These are phyloP conservation scores for Ustilago shanxiensis DNA, from an alignment of 1,284 basidiomycete genomes.

Conservation along the genomic window DNA sequence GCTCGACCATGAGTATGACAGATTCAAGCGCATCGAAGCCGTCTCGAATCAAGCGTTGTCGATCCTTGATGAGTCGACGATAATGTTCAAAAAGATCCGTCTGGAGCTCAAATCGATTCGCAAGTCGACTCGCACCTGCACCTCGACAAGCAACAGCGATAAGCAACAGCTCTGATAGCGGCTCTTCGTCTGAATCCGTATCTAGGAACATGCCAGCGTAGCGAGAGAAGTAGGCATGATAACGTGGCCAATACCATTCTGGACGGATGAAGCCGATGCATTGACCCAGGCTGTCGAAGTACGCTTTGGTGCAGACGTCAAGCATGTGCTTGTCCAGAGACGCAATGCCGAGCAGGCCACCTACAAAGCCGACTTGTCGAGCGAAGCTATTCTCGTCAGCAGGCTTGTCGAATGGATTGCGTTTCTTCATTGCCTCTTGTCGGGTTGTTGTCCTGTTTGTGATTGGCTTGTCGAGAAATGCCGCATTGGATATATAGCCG, in stretches of 20 bases:
- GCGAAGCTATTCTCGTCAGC: not conserved
- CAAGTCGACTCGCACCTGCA: constrained; percentile 19
- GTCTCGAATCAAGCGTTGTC: constrained; percentile 28
- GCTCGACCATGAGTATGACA: constrained; percentile 35
- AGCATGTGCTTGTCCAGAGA: constrained; percentile 40
- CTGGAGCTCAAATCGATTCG: constrained; percentile 43
- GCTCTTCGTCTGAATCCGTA: constrained; percentile 3
- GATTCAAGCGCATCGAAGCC: constrained; percentile 39
- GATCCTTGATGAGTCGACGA: constrained; percentile 36
- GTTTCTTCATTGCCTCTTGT: constrained; percentile 1
- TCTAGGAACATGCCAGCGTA: constrained; percentile 21
- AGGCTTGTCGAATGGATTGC: constrained; percentile 30
- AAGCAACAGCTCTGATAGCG: constrained; percentile 38
- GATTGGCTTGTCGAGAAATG: constrained; percentile 14
- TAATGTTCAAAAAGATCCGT: constrained; percentile 30
- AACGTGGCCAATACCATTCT: constrained; percentile 45
- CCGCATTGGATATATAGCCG: constrained; percentile 10
- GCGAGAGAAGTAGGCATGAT: constrained; percentile 32
- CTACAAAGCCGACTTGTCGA: constrained; percentile 36
- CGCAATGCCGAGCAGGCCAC: constrained; percentile 35
- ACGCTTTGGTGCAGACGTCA: constrained; percentile 31
- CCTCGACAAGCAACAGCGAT: constrained; percentile 39
- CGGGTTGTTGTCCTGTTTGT: not conserved
- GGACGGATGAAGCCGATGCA: constrained; percentile 45
- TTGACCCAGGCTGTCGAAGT: constrained; percentile 32